These are phyloP conservation scores for Bidens hawaiensis DNA, from an alignment of 140 eudicot genomes.

Conservation along the genomic window DNA sequence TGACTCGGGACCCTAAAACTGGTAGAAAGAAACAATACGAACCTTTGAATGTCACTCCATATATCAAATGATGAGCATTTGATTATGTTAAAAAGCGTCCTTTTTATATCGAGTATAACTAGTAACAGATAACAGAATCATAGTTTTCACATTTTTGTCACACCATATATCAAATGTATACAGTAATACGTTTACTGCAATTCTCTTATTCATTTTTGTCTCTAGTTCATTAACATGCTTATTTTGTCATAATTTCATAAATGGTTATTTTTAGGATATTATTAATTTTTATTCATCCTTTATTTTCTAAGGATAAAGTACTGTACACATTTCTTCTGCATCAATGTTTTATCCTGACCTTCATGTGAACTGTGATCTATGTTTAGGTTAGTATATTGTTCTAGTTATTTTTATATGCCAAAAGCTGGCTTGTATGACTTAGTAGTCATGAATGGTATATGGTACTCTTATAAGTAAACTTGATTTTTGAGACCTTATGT, in stretches of 20 bases:
- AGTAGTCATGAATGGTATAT: not conserved
- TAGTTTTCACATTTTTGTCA: constrained; percentile 1
- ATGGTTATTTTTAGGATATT: not conserved
- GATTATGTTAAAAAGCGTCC: constrained; percentile 56
- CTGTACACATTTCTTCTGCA: constrained; percentile 35
- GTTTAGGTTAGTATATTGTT: not conserved
- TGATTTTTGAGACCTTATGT: not conserved
- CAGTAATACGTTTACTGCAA: not conserved
- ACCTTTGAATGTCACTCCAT: constrained; percentile 68
- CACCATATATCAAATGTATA: too few species aligned
- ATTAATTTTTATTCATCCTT: constrained; percentile 40
- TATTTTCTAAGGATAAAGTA: constrained; percentile 47
- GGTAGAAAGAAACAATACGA: constrained; percentile 83
- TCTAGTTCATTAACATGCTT: not conserved
- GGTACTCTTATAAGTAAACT: not conserved
- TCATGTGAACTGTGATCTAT: not conserved
- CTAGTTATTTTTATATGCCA: too few species aligned
- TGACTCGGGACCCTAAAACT: constrained; percentile 84
- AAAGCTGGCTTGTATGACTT: too few species aligned
- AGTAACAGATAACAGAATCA: constrained; percentile 36
- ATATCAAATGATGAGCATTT: constrained; percentile 93
- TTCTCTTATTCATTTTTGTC: not conserved
- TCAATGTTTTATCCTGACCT: not conserved
- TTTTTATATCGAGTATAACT: constrained; percentile 35
- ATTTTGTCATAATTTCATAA: not conserved